Conservation (phyloP, 1,139 yeast species). For the Kodamaea fungicola region DNA sequence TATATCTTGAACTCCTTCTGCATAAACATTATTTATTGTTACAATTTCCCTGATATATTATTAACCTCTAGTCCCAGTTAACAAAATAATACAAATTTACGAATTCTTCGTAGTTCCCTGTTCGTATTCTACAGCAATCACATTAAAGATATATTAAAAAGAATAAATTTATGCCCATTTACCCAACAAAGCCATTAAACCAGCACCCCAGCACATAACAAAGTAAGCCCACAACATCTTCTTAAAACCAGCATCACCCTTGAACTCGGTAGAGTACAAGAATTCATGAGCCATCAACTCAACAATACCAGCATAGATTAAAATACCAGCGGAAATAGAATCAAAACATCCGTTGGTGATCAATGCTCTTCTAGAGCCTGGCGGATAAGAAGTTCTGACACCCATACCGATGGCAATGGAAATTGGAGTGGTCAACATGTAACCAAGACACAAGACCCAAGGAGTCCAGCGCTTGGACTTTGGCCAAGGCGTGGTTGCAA, state of each 20-base stretch:
- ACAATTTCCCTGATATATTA: too few species aligned
- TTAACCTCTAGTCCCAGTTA: too few species aligned
- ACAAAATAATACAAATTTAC: too few species aligned
- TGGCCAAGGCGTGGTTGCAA: conserved; percentile 74
- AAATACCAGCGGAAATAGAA: conserved; percentile 79
- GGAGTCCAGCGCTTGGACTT: conserved; percentile 45
- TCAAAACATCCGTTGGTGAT: conserved; percentile 79
- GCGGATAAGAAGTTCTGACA: conserved; percentile 62
- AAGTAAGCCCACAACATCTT: conserved; percentile 37
- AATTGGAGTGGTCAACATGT: conserved; percentile 76
- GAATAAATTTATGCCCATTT: conserved; percentile 64
- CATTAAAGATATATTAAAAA: neutral
- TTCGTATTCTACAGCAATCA: neutral
- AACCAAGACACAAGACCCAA: conserved; percentile 56
- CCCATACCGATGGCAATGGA: conserved; percentile 86
- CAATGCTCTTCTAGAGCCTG: conserved; percentile 59
- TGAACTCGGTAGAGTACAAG: conserved; percentile 61
- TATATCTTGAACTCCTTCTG: too few species aligned
- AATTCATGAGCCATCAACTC: conserved; percentile 90
- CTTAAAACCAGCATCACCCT: conserved; percentile 45
- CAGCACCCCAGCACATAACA: conserved; percentile 66
- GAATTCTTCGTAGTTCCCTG: too few species aligned
- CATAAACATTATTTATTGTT: too few species aligned
- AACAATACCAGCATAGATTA: conserved; percentile 80
- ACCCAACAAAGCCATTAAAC: conserved; percentile 81